Evolutionary conservation across 2,329 filamentous ascomycete genomes (phyloP).

Genomic region (Penicillium sp.): DNA sequence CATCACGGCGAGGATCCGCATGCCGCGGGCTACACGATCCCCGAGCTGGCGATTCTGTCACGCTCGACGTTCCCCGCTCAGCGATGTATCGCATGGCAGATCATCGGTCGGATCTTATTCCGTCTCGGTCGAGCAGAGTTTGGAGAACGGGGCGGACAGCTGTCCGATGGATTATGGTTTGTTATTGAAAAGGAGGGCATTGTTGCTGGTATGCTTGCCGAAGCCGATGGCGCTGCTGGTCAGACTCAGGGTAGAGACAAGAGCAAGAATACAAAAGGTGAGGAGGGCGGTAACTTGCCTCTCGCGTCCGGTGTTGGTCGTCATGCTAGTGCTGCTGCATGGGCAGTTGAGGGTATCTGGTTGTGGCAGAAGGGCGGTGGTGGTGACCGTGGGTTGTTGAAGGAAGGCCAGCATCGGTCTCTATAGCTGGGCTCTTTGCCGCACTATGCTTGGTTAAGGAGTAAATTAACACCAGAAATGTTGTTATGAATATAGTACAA

Average conservation of each 20-base stretch:
- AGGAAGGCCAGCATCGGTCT: slow-evolving; percentile 27
- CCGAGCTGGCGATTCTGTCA: slow-evolving; percentile 71
- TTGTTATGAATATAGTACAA: neutral
- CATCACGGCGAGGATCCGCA: slow-evolving; percentile 89
- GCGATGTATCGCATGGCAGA: slow-evolving; percentile 84
- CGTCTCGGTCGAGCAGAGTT: slow-evolving; percentile 67
- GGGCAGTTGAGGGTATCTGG: slow-evolving; percentile 85
- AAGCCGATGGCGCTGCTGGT: slow-evolving; percentile 55
- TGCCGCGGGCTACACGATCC: slow-evolving; percentile 86
- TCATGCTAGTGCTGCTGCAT: slow-evolving; percentile 71
- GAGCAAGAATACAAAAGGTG: slow-evolving; percentile 1
- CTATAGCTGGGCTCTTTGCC: slow-evolving; percentile 9
- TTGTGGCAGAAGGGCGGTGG: slow-evolving; percentile 65
- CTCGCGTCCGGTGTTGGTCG: slow-evolving; percentile 33
- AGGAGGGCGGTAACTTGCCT: slow-evolving; percentile 1
- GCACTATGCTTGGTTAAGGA: neutral
- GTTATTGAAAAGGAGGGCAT: slow-evolving; percentile 68
- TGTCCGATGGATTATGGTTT: slow-evolving; percentile 74
- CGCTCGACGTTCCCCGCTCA: slow-evolving; percentile 77
- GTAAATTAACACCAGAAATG: neutral
- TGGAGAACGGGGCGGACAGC: slow-evolving; percentile 51
- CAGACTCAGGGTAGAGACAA: slow-evolving; percentile 24
- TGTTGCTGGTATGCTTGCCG: slow-evolving; percentile 66
- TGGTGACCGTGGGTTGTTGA: slow-evolving; percentile 36
- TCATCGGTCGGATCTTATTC: slow-evolving; percentile 75